These are phyloP conservation scores for Alisma plantagoaquatica DNA, from an alignment of 106 monocot species.

Conservation along the genomic window DNA sequence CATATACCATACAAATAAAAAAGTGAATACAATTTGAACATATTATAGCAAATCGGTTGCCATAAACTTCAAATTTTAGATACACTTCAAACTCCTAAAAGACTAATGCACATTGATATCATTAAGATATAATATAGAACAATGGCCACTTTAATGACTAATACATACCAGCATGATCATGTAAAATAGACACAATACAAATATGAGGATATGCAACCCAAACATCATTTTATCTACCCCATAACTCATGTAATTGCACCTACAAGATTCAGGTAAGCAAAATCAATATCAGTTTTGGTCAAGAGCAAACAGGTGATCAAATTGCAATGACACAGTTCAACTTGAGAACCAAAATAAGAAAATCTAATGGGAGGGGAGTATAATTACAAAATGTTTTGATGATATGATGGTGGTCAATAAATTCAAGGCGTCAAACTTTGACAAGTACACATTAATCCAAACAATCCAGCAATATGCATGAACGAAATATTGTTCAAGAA, in stretches of 20 bases:
- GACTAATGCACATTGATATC: no score
- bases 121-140: no score
- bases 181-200: conserved; percentile 60
- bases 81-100: no score
- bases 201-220: conserved; percentile 56
- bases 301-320: neutral
- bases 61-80: no score
- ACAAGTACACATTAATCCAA: conserved; percentile 61
- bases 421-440: conserved; percentile 87
- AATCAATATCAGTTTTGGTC: neutral
- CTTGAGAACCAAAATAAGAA: conserved; percentile 8
- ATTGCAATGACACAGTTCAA: neutral
- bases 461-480: conserved; percentile 50
- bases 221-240: conserved; percentile 20
- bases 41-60: no score
- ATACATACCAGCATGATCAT: conserved; percentile 88
- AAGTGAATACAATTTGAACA: no score
- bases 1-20: neutral
- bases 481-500: conserved; percentile 32
- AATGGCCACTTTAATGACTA: no score
- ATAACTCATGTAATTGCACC: conserved; percentile 40
- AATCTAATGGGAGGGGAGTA: neutral
- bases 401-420: conserved; percentile 68
- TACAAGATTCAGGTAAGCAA: conserved; percentile 9
- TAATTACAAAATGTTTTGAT: conserved; percentile 33